phyloP scores from a whole-genome alignment of 352 stramenopile species.

The Pythium grandisporangium region DNA sequence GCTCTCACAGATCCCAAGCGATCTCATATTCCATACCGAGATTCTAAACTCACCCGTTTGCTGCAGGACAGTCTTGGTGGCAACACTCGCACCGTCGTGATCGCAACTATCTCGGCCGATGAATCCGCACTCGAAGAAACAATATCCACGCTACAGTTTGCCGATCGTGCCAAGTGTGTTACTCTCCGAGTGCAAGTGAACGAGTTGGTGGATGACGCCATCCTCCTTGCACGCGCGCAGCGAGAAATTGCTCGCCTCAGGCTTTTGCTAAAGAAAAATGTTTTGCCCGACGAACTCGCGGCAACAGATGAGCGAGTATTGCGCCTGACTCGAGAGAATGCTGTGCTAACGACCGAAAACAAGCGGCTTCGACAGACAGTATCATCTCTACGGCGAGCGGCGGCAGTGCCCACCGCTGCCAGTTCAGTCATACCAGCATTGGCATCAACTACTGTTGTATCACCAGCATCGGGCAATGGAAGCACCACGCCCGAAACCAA shows the following conservation, averaged over 20 bases:
- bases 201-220: conserved; percentile 73
- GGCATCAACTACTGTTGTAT: too few relatives aligned
- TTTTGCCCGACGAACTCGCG: conserved; percentile 17
- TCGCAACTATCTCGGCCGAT: conserved; percentile 85
- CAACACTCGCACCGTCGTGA: conserved; percentile 86
- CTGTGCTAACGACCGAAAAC: conserved; percentile 29
- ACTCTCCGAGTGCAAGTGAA: conserved; percentile 69
- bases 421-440: too few relatives aligned
- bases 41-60: conserved; percentile 96
- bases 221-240: conserved; percentile 63
- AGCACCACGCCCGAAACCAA: too few relatives aligned
- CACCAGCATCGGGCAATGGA: too few relatives aligned
- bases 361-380: conserved; percentile 29
- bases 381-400: conserved; percentile 4
- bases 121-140: conserved; percentile 77
- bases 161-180: conserved; percentile 75
- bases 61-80: conserved; percentile 75
- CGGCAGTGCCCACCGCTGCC: too few relatives aligned
- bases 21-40: conserved; percentile 93
- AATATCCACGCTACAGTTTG: conserved; percentile 87
- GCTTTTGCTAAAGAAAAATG: conserved; percentile 42
- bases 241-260: conserved; percentile 59
- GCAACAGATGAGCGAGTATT: conserved; percentile 35
- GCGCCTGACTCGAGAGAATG: conserved; percentile 26
- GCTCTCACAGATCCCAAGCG: conserved; percentile 60